These are phyloP conservation scores for Populus pruinosa DNA, from an alignment of 345 rosid genomes.

Conservation along the genomic window DNA sequence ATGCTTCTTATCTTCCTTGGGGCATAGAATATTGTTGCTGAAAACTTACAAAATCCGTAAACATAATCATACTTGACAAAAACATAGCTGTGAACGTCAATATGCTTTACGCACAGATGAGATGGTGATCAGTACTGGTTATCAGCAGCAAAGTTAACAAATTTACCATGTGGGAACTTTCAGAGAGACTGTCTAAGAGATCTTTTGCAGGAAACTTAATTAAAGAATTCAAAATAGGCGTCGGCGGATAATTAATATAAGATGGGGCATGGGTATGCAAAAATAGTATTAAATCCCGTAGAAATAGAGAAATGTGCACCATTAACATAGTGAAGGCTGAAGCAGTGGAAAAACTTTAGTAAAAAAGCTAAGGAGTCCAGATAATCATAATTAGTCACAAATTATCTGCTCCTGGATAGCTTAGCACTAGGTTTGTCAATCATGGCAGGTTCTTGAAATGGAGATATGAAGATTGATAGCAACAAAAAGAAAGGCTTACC, in stretches of 20 bases:
- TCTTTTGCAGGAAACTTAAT: no score
- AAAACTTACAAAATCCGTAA: not conserved
- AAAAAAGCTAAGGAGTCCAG: no score
- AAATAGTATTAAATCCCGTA: no score
- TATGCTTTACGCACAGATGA: not conserved
- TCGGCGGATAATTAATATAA: no score
- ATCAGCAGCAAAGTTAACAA: no score
- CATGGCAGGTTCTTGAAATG: not conserved
- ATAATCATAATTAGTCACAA: not conserved
- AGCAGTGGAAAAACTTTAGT: no score
- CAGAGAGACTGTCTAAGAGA: no score
- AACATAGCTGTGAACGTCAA: not conserved
- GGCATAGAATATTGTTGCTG: slow-evolving; percentile 66
- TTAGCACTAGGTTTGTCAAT: not conserved
- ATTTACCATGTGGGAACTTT: no score
- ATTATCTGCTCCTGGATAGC: not conserved
- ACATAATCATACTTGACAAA: not conserved
- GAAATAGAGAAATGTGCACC: no score
- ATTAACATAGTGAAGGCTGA: no score
- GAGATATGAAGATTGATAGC: not conserved
- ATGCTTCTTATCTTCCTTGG: slow-evolving; percentile 55
- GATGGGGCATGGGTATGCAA: no score
- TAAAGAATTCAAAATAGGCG: no score
- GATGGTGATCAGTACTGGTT: not conserved
- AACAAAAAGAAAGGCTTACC: not conserved